Conservation (phyloP, 2,329 filamentous ascomycete species). For the Tolypocladium sp. region DNA sequence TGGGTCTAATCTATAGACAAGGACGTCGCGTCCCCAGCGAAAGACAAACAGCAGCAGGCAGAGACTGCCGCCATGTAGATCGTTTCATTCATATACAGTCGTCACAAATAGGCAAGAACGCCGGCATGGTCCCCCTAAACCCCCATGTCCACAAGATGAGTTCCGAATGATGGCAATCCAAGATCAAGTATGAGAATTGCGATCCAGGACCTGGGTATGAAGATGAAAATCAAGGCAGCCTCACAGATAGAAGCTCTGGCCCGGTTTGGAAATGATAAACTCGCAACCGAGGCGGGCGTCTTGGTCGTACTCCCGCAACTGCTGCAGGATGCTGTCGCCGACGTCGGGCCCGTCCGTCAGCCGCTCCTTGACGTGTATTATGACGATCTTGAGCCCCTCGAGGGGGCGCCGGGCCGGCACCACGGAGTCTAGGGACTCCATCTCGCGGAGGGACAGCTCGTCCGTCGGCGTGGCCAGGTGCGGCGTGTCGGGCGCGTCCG, state of each 20-base stretch:
- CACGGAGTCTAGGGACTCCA: slow-evolving; percentile 16
- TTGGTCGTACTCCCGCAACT: slow-evolving; percentile 59
- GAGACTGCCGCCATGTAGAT: not conserved
- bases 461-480: slow-evolving; percentile 38
- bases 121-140: not conserved
- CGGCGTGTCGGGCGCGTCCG: slow-evolving; percentile 25
- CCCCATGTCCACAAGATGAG: not conserved
- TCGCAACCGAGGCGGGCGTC: slow-evolving; percentile 64
- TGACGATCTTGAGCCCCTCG: slow-evolving; percentile 66
- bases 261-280: slow-evolving; percentile 62
- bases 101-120: not conserved
- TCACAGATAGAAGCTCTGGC: slow-evolving; percentile 49
- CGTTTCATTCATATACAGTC: slow-evolving; percentile 3
- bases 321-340: slow-evolving; percentile 56
- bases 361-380: slow-evolving; percentile 91
- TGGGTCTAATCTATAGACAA: not conserved
- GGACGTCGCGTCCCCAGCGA: not conserved
- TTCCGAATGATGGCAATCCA: not conserved
- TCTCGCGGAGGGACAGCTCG: slow-evolving; percentile 32
- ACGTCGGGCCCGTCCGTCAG: slow-evolving; percentile 61
- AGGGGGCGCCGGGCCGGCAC: slow-evolving; percentile 39
- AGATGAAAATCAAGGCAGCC: slow-evolving; percentile 5
- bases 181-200: too few species aligned
- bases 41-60: not conserved
- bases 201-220: not conserved